Evolutionary conservation across 164 flowering plant genomes (phyloP).

Genomic region (Umbellularia californica): DNA sequence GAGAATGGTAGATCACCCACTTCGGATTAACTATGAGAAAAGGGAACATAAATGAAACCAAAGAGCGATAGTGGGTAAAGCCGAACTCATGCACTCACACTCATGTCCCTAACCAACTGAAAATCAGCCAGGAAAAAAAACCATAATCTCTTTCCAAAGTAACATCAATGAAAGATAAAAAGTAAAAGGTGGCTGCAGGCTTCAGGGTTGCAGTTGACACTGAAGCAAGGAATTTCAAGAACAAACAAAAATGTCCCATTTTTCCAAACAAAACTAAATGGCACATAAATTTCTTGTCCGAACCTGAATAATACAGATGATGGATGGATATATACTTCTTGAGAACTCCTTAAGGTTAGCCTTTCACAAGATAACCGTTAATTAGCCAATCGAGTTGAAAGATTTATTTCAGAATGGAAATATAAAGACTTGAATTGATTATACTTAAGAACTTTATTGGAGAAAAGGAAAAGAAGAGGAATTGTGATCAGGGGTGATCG

Average conservation of each 20-base stretch:
- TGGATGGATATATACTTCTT: slow-evolving; percentile 95
- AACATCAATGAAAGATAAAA: too few species aligned
- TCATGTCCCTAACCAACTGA: background rate
- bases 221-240: too few species aligned
- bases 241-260: too few species aligned
- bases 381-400: background rate
- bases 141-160: too few species aligned
- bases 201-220: too few species aligned
- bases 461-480: too few species aligned
- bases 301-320: slow-evolving; percentile 97
- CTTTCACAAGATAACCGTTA: slow-evolving; percentile 27
- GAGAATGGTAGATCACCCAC: slow-evolving; percentile 79
- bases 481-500: too few species aligned
- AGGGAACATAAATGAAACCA: background rate
- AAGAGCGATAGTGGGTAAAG: background rate
- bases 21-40: slow-evolving; percentile 89
- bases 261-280: too few species aligned
- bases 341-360: slow-evolving; percentile 70
- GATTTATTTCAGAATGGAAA: background rate
- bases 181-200: too few species aligned
- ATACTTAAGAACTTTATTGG: too few species aligned
- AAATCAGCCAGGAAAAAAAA: too few species aligned
- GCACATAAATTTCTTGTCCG: slow-evolving; percentile 9
- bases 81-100: too few species aligned
- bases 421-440: background rate